These are phyloP conservation scores for Cyberlindnera maritima DNA, from an alignment of 805 yeast genomes.

Conservation along the genomic window DNA sequence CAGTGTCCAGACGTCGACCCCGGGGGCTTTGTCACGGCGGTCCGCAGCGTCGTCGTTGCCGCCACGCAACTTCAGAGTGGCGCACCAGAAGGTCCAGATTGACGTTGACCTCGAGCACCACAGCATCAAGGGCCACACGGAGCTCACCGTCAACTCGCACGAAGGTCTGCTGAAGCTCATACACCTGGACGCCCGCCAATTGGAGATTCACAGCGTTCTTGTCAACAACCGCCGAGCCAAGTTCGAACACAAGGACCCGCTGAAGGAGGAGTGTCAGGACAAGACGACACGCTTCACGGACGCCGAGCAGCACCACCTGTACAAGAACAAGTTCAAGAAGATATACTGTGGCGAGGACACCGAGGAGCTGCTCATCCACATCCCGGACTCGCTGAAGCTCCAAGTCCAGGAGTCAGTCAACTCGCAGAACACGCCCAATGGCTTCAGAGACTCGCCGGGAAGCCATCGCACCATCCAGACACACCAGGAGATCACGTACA, in stretches of 20 bases:
- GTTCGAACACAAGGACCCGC: conserved; percentile 54
- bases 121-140: conserved; percentile 69
- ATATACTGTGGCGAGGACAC: conserved; percentile 52
- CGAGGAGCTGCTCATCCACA: conserved; percentile 59
- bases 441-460: conserved; percentile 37
- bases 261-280: conserved; percentile 35
- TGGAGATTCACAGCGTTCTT: conserved; percentile 58
- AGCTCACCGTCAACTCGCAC: conserved; percentile 74
- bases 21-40: conserved; percentile 13
- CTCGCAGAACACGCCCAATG: conserved; percentile 34
- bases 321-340: conserved; percentile 50
- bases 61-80: conserved; percentile 53
- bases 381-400: conserved; percentile 67
- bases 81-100: conserved; percentile 78
- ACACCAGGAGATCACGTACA: conserved; percentile 48
- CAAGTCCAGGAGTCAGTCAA: conserved; percentile 50
- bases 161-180: conserved; percentile 55
- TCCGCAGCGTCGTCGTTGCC: background rate
- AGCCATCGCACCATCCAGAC: conserved; percentile 26
- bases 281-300: conserved; percentile 10
- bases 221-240: conserved; percentile 61
- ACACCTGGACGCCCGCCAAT: conserved; percentile 77
- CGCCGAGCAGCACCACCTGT: conserved; percentile 56
- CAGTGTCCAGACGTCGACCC: conserved; percentile 20
- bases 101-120: conserved; percentile 74